Conservation (phyloP, 2,329 filamentous ascomycete species). For the Triangularia setosa region DNA sequence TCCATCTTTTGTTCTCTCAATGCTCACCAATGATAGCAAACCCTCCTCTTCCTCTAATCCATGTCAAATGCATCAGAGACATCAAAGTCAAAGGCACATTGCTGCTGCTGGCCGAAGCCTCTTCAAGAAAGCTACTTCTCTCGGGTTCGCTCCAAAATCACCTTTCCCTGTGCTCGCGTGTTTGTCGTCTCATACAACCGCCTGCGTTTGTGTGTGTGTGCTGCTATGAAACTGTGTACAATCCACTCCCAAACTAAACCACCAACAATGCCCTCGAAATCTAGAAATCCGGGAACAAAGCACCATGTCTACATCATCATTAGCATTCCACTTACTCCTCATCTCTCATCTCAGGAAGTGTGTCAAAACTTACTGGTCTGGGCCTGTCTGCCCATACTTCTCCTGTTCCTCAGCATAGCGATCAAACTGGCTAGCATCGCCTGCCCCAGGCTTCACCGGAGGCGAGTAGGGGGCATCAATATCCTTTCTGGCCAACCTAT, state of each 20-base stretch:
- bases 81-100: not conserved
- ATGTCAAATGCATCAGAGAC: not conserved
- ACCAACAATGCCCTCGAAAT: not conserved
- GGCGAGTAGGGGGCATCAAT: constrained; percentile 98
- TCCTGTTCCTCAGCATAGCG: constrained; percentile 97
- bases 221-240: not conserved
- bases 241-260: not conserved
- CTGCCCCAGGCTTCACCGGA: constrained; percentile 86
- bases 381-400: constrained; percentile 73
- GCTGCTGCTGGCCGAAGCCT: not conserved
- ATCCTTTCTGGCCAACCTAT: constrained; percentile 87
- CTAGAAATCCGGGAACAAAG: constrained; percentile 62
- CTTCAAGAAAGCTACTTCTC: not conserved
- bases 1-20: not conserved
- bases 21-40: not conserved
- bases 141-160: not conserved
- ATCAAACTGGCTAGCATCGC: constrained; percentile 96
- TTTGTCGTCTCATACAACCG: not conserved
- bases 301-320: constrained; percentile 54
- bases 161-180: not conserved
- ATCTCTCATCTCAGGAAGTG: not conserved
- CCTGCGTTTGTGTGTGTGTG: not conserved
- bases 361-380: constrained; percentile 81
- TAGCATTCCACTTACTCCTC: not conserved
- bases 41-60: not conserved